Evolutionary conservation across 176 grass and related monocot genomes (phyloP), one percentile per base, ranked within the genome.

Genomic region (Zea luxurians): DNA sequence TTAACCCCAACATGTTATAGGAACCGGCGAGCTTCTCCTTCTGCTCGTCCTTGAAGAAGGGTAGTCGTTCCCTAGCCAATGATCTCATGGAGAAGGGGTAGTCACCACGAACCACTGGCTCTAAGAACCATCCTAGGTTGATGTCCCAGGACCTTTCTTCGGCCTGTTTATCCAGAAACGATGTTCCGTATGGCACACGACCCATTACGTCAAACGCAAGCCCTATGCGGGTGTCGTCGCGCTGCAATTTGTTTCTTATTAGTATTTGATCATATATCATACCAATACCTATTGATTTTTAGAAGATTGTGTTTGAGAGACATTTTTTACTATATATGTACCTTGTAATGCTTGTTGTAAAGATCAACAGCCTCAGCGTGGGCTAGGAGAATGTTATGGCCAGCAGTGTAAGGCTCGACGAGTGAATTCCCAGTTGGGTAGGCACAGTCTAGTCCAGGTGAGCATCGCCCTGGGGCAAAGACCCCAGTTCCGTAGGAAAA

Each of bases 81-180:
- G 81, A 8, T 44, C 71, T 75, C 81, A 83, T 83, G 13, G 59
- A 58, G 62, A 75, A 75, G 4, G 81, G 81, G 49, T 83, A 83
- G 40, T 83, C 81, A 10, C 81, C 81, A 46, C 20, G 62, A 46
- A 59, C 2, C 10, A 83, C 0, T 0, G 81, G 81, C 62, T 83
- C 81, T 6, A 83, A 0, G 41, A 83, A 83, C 60, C 75, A 77
- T n/a, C 75, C 75, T 0, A 83, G 62, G 3, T 83, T 54, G 16
- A 9, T 12, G 50, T 83, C 71, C 1, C 75, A 48, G 13, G 40
- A 59, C 47, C 81, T 58, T 8, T 13, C 49, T 6, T n/a, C 8
- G 1, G 81, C 71, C 20, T 75, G 71, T 0, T 43, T 0, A 48
- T 83, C 4, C 0, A 75, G 20, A 9, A 59, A 46, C 0, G 2